Base-by-base conservation (phyloP, 2,329 filamentous ascomycete genomes). In the Thyridium curvatum region DNA sequence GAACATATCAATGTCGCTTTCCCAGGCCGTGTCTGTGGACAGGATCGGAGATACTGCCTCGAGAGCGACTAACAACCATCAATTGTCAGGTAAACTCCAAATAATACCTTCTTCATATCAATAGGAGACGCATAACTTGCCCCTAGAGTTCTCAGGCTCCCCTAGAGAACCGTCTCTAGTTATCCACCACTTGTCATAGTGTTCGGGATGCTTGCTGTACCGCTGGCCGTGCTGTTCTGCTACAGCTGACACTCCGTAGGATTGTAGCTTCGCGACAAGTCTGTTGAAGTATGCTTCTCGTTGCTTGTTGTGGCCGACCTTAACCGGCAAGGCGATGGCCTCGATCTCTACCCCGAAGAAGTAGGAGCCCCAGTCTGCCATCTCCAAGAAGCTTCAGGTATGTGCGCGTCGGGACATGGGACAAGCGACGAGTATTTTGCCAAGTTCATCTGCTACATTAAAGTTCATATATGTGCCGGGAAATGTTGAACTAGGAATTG, bases 31-130 rank as follows among this genome's bases (percentile, higher is more conserved):
- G 26, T 51, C 59, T 12, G 60, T 62, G 48, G 62, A 52, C 21
- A 65, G 55, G 30, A 52, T 56, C 35, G 61, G 61, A 32, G 61
- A 65, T 21, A 65, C 61, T 34, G 63, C 61, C 41, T 65, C 61
- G 59, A 65, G 63, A 48, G 59, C 62, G 18, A 65, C 61, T 62
- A 51, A n/a, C n/a, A n/a, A n/a, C n/a, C n/a, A n/a, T n/a, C n/a
- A n/a, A n/a, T n/a, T n/a, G n/a, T n/a, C n/a, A n/a, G n/a, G n/a
- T n/a, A n/a, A n/a, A n/a, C n/a, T n/a, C n/a, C n/a, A n/a, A n/a
- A n/a, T n/a, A n/a, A n/a, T n/a, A n/a, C n/a, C n/a, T n/a, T n/a
- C n/a, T n/a, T n/a, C n/a, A n/a, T n/a, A n/a, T n/a, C n/a, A n/a
- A n/a, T n/a, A n/a, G n/a, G n/a, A n/a, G n/a, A n/a, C n/a, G n/a